Evolutionary conservation across 768 basidiomycete species (phyloP).

Genomic region (Termitomyces sp.): DNA sequence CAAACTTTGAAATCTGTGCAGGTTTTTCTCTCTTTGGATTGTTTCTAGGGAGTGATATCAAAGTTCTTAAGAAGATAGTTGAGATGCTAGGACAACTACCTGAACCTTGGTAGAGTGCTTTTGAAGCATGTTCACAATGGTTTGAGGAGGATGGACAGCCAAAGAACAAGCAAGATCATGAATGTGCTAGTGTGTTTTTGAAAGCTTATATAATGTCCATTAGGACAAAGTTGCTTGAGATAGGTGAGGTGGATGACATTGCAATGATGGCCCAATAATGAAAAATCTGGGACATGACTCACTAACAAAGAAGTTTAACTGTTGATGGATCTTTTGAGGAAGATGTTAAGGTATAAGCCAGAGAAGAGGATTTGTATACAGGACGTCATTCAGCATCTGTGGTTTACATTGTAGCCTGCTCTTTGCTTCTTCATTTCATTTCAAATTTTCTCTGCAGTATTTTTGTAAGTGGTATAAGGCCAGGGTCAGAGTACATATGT

Average conservation of each 20-base stretch:
- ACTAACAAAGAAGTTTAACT: slow-evolving; percentile 27
- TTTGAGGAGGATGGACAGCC: slow-evolving; percentile 32
- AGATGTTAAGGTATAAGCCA: slow-evolving; percentile 36
- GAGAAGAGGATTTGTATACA: slow-evolving; percentile 33
- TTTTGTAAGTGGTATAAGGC: too few relatives aligned
- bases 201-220: slow-evolving; percentile 22
- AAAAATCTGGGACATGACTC: slow-evolving; percentile 24
- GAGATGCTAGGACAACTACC: slow-evolving; percentile 34
- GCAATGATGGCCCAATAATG: slow-evolving; percentile 28
- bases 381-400: slow-evolving; percentile 30
- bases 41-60: slow-evolving; percentile 23
- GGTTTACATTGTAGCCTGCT: too few relatives aligned
- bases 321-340: slow-evolving; percentile 32
- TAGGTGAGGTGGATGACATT: slow-evolving; percentile 22
- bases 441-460: too few relatives aligned
- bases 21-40: slow-evolving; percentile 35
- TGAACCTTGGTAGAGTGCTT: slow-evolving; percentile 36
- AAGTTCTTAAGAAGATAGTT: slow-evolving; percentile 29
- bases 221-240: slow-evolving; percentile 18
- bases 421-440: too few relatives aligned
- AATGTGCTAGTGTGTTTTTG: slow-evolving; percentile 15
- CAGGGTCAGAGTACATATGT: too few relatives aligned
- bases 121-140: slow-evolving; percentile 23
- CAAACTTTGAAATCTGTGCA: slow-evolving; percentile 37
- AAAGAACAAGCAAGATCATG: slow-evolving; percentile 21